A percentile compares a stretch with the other conserved stretches of the same genome.
Evolutionary conservation across 164 flowering plant species (phyloP).

Genomic region (Macadamia tetraphylla): DNA sequence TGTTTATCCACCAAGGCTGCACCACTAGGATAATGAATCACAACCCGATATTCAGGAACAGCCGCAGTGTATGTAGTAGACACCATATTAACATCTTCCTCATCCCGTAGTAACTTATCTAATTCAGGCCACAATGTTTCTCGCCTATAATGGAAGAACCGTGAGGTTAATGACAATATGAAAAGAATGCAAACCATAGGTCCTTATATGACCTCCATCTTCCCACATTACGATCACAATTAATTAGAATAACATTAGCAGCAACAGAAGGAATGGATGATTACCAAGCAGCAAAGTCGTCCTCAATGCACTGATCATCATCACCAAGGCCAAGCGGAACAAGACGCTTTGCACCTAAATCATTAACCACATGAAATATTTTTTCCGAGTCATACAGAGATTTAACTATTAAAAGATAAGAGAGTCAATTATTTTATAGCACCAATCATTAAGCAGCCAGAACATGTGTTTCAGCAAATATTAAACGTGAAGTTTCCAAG

Average conservation of each 20-base stretch:
- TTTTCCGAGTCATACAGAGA: background rate
- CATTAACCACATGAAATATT: background rate
- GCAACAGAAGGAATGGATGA: background rate
- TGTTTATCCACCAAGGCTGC: conserved; percentile 26
- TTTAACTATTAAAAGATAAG: background rate
- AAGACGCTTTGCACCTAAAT: conserved; percentile 23
- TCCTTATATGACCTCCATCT: background rate
- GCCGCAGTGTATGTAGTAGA: conserved; percentile 82
- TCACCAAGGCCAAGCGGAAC: conserved; percentile 28
- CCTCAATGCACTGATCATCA: conserved; percentile 74
- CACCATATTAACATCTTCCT: conserved; percentile 45
- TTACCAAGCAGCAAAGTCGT: conserved; percentile 89
- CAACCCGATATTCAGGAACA: conserved; percentile 72
- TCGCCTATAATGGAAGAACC: conserved; percentile 36
- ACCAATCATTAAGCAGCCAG: background rate
- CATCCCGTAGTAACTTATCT: conserved; percentile 63
- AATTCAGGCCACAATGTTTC: conserved; percentile 82
- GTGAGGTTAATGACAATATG: background rate
- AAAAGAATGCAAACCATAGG: background rate
- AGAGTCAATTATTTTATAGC: background rate
- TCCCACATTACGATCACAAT: background rate
- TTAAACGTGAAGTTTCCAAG: background rate
- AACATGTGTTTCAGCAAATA: background rate
- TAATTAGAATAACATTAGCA: background rate
- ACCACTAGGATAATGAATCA: conserved; percentile 41